Percentiles rank a stretch among this genome's conserved stretches.
These are phyloP conservation scores for Boletus subcaerulescens DNA, from an alignment of 768 basidiomycete species.

Conservation along the genomic window DNA sequence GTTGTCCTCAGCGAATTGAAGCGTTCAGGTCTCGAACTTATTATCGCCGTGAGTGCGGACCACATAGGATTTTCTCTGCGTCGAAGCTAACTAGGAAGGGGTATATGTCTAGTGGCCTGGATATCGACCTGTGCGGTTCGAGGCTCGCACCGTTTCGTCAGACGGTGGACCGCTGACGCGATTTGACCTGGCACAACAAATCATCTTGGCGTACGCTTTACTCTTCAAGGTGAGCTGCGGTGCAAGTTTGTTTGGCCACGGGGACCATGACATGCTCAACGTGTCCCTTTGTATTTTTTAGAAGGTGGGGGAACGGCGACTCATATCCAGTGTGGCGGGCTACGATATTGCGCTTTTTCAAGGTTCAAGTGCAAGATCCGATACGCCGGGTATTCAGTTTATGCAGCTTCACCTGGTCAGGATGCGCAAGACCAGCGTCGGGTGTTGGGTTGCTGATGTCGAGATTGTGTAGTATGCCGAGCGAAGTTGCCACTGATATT, in stretches of 20 bases:
- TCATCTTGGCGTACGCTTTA: not conserved
- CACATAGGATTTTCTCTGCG: not conserved
- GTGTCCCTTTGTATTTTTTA: not conserved
- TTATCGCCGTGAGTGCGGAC: conserved; percentile 3
- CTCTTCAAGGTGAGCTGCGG: not conserved
- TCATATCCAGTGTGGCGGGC: not conserved
- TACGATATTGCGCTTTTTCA: conserved; percentile 15
- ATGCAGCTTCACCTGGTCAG: conserved; percentile 7
- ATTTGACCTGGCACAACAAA: not conserved
- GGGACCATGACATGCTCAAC: not conserved
- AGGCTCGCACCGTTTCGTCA: not conserved
- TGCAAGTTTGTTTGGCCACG: not conserved
- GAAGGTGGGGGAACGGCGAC: not conserved
- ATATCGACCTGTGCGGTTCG: not conserved
- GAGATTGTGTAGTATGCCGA: conserved; percentile 3
- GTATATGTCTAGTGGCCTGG: conserved; percentile 8
- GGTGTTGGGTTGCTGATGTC: conserved; percentile 10
- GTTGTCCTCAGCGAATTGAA: not conserved
- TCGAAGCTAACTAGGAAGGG: not conserved
- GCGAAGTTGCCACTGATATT: no score
- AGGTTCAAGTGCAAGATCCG: not conserved
- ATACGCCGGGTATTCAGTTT: conserved; percentile 6
- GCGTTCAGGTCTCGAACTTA: not conserved
- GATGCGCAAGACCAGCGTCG: not conserved
- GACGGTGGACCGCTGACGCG: conserved; percentile 1